These are phyloP conservation scores for Cryptococcus hybrid DNA, from an alignment of 1,284 basidiomycete genomes.

Conservation along the genomic window DNA sequence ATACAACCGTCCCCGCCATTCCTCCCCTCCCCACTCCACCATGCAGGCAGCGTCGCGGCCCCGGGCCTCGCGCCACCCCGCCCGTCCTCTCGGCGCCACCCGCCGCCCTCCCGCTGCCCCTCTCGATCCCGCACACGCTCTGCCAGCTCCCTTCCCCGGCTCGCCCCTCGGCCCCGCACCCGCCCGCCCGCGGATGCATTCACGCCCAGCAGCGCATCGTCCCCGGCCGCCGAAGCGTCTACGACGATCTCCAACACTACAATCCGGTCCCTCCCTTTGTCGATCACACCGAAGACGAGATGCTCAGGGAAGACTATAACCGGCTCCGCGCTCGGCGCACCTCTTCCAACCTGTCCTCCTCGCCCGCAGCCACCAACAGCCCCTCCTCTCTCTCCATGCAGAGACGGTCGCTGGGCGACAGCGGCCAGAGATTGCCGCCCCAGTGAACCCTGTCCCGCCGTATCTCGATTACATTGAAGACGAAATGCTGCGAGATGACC, in stretches of 20 bases:
- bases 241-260: not conserved
- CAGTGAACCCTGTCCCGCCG: not conserved
- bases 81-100: no score
- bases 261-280: not conserved
- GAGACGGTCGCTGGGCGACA: no score
- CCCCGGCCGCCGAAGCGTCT: not conserved
- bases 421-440: no score
- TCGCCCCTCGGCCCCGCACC: not conserved
- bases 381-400: no score
- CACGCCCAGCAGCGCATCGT: not conserved
- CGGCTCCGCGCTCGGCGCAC: not conserved
- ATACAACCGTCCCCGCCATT: not conserved
- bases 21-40: not conserved
- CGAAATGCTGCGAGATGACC: not conserved
- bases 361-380: no score
- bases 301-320: not conserved
- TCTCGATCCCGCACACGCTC: no score
- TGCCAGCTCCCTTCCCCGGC: not conserved
- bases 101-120: no score
- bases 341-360: no score
- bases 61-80: no score
- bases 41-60: not conserved
- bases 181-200: not conserved
- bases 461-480: not conserved
- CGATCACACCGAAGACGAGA: not conserved